Base-by-base conservation (phyloP, 2,329 filamentous ascomycete genomes). In the Aureobasidium sp. region DNA sequence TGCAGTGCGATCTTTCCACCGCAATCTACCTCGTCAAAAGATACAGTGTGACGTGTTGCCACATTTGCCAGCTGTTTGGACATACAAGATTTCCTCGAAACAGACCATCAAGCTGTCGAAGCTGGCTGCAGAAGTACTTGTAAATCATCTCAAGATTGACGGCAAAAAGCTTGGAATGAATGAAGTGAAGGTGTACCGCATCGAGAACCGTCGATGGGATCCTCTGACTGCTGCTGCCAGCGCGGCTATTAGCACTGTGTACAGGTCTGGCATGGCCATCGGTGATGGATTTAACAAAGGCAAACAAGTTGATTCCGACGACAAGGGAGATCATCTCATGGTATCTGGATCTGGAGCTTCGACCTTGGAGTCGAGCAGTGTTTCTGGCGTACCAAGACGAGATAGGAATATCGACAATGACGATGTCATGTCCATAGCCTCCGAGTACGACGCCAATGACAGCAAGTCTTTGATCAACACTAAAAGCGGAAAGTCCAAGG, bases 41-140 rank as follows among this genome's bases (percentile, higher is more conserved):
- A 7, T 50, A 25, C 19, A 19, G 8, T 91, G 88, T 65, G 76
- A 79, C 3, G 61, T 91, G 27, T 76, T 79, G 24, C 85, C 86
- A 0, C 77, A 77, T 52, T 76, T 80, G 37, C 77, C 79, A 1
- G 88, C 88, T 0, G 80, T 83, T 0, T 93, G 87, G 86, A 77
- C 45, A 21, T 49, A 49, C 22, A 49, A 30, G 14, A 6, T 22
- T 3, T 35, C 45, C 6, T 38, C 45, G n/a, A 49, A 49, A n/a
- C 22, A 12, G 11, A 49, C 45, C 1, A 37, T 49, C 34, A 49
- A 49, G 34, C 45, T 49, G 1, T 49, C 45, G 3, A 49, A 49
- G 84, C 21, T 75, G 4, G 45, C 45, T 4, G 45, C 45, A n/a
- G 45, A 29, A 21, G 5, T 21, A 6, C 16, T 49, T 1, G 6